Evolutionary conservation across 768 basidiomycete species (phyloP).

Genomic region (Xerocomus potaroensis): DNA sequence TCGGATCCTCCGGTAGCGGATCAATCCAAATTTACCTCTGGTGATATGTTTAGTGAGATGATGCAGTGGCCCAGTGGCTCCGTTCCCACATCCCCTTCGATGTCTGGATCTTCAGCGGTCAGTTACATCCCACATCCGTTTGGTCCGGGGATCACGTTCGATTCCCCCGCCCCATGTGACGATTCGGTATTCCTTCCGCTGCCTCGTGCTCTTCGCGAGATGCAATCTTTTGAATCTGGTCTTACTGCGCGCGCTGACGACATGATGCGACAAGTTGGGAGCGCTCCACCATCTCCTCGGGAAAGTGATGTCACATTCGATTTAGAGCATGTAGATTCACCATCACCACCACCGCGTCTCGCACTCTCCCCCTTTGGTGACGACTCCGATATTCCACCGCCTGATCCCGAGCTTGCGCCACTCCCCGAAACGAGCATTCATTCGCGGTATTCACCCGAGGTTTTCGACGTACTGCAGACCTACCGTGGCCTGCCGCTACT

Average conservation of each 20-base stretch:
- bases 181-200: slow-evolving; percentile 40
- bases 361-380: slow-evolving; percentile 26
- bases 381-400: slow-evolving; percentile 25
- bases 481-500: slow-evolving; percentile 73
- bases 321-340: slow-evolving; percentile 3
- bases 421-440: slow-evolving; percentile 49
- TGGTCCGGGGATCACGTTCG: slow-evolving; percentile 58
- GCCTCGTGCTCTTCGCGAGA: slow-evolving; percentile 64
- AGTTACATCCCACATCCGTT: slow-evolving; percentile 51
- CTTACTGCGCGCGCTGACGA: slow-evolving; percentile 64
- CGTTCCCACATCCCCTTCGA: slow-evolving; percentile 34
- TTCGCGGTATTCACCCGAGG: slow-evolving; percentile 65
- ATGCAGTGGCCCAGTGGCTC: slow-evolving; percentile 53
- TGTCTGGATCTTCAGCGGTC: slow-evolving; percentile 17
- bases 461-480: slow-evolving; percentile 79
- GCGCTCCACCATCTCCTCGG: slow-evolving; percentile 7
- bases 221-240: slow-evolving; percentile 86
- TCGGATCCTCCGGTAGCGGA: slow-evolving; percentile 21
- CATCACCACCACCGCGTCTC: slow-evolving; percentile 19
- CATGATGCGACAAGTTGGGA: slow-evolving; percentile 19
- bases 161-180: slow-evolving; percentile 49
- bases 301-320: background rate
- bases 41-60: slow-evolving; percentile 60
- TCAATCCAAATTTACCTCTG: slow-evolving; percentile 24
- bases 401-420: slow-evolving; percentile 29